Conservation (phyloP, 345 rosid genomes). For the Melaleuca alternifolia region DNA sequence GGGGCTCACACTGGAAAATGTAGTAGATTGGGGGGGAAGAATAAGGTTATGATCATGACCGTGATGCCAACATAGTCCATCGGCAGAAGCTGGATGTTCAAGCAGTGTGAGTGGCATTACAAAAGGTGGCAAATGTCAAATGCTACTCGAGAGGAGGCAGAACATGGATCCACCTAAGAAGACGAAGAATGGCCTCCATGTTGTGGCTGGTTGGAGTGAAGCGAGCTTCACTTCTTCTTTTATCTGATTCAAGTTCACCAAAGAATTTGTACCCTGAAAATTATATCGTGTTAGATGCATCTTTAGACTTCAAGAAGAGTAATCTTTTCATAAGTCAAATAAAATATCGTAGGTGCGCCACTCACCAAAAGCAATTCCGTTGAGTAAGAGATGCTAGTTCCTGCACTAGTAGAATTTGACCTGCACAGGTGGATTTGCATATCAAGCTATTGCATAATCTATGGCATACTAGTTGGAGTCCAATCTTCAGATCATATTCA, state of each 20-base stretch:
- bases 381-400: constrained; percentile 24
- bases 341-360: neutral
- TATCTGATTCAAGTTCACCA: constrained; percentile 18
- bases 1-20: constrained; percentile 68
- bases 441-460: neutral
- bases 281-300: neutral
- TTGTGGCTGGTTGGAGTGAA: neutral
- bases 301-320: neutral
- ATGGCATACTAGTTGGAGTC: neutral
- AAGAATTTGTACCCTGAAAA: constrained; percentile 35
- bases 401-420: constrained; percentile 24
- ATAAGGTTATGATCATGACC: constrained; percentile 81
- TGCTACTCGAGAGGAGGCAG: constrained; percentile 69
- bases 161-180: constrained; percentile 76
- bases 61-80: constrained; percentile 69
- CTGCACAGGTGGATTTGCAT: constrained; percentile 10
- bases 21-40: constrained; percentile 79
- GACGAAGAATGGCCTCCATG: constrained; percentile 73
- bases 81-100: constrained; percentile 44
- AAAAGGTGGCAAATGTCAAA: constrained; percentile 85
- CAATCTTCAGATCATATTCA: neutral
- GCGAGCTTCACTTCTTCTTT: neutral
- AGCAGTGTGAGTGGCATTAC: constrained; percentile 59
- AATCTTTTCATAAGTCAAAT: neutral
- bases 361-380: constrained; percentile 42